Evolutionary conservation across 2,329 filamentous ascomycete genomes (phyloP), one percentile per base, ranked within the genome.

Genomic region (Colletotrichum sp.): DNA sequence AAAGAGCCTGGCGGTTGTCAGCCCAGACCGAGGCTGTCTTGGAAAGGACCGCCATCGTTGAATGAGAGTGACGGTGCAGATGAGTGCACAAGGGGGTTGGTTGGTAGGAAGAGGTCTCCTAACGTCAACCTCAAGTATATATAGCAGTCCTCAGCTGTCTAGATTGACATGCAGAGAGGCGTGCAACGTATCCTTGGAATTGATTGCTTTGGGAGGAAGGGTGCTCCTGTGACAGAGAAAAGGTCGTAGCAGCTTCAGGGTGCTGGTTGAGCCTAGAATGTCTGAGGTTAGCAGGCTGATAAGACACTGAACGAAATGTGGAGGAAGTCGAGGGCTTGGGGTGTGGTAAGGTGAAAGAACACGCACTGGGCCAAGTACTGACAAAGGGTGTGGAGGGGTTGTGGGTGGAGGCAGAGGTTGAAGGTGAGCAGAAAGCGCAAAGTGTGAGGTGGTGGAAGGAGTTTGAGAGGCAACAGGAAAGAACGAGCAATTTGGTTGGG

Each of bases 1-100:
- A 94, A 0, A 95, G 84, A 16, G 89, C 89, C 73, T 92, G 90
- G 6, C 93, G 88, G 44, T 84, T 84, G 7, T 90, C 85, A 1
- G 92, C 88, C 90, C 91, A 94, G 0, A 92, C 44, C 6, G n/a
- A 4, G n/a, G 44, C 44, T 4, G n/a, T 49, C 18, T 34, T 21
- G n/a, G 59, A 30, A 49, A 10, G 10, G 10, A 13, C 44, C 44
- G 44, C 44, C 44, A 49, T 49, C 7, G n/a, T 21, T 49, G 44
- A n/a, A n/a, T n/a, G 39, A 44, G 9, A 44, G 18, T 44, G 39
- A 1, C 18, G 39, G 44, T 49, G n/a, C 8, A 49, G 18, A 13
- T 13, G 44, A 49, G 44, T 49, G 44, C 44, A 21, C 44, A 49
- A 49, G n/a, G n/a, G 10, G 10, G 44, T 49, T 10, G 18, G 44